Percentiles rank a stretch among this genome's conserved stretches.
Evolutionary conservation across 441 rosid genomes (phyloP).

Genomic region (Eutrema salsugineum): DNA sequence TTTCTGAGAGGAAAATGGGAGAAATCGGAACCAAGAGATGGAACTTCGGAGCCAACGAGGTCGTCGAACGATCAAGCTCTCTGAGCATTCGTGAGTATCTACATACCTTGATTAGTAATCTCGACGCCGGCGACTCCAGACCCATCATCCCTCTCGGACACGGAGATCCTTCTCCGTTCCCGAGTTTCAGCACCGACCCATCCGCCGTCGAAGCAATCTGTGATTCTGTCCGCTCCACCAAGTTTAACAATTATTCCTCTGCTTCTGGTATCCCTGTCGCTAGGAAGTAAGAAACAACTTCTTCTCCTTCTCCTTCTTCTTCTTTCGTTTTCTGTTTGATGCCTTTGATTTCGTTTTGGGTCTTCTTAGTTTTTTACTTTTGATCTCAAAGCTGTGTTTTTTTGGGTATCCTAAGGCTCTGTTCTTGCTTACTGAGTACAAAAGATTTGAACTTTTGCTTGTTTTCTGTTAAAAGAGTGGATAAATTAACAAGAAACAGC

Average conservation of each 20-base stretch:
- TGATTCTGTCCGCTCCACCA: slow-evolving; percentile 36
- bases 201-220: slow-evolving; percentile 46
- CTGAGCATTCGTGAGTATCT: slow-evolving; percentile 16
- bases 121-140: neutral
- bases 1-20: neutral
- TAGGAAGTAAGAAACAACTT: slow-evolving; percentile 14
- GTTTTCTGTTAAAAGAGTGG: too few relatives aligned
- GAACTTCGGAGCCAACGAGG: slow-evolving; percentile 18
- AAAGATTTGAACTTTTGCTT: too few relatives aligned
- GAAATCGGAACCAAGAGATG: slow-evolving; percentile 10
- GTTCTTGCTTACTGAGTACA: too few relatives aligned
- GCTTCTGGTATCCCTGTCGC: slow-evolving; percentile 39
- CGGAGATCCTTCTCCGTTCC: slow-evolving; percentile 53
- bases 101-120: neutral
- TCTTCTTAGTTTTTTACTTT: neutral
- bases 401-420: neutral
- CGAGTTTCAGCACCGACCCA: slow-evolving; percentile 37
- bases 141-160: slow-evolving; percentile 34
- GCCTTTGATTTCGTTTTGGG: neutral
- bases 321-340: neutral
- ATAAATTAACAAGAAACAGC: too few relatives aligned
- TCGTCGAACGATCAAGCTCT: neutral
- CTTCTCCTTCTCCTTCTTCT: neutral
- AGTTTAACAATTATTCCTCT: slow-evolving; percentile 41
- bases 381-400: too few relatives aligned